Conservation (phyloP, 2,329 filamentous ascomycete species). For the Pseudocercospora fuligena region DNA sequence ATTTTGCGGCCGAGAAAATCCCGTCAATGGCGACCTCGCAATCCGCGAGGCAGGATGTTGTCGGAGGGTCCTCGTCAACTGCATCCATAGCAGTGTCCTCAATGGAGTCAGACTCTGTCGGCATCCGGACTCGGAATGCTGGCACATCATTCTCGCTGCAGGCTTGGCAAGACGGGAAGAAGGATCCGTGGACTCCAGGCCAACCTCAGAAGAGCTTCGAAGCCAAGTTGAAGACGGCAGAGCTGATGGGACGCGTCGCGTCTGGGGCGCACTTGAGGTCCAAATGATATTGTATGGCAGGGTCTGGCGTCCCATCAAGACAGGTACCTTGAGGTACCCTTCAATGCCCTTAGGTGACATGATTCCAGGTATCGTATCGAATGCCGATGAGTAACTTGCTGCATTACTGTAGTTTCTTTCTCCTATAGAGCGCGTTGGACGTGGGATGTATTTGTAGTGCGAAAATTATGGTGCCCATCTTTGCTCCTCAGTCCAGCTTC, state of each 20-base stretch:
- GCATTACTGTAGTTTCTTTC: background rate
- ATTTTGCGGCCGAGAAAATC: no score
- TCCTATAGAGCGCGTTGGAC: background rate
- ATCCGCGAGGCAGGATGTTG: no score
- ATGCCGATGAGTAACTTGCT: no score
- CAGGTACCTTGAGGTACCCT: background rate
- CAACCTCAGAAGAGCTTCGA: background rate
- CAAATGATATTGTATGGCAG: background rate
- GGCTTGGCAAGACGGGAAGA: background rate
- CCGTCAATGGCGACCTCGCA: no score
- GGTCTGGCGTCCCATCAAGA: background rate
- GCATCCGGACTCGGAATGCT: no score
- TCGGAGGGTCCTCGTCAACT: no score
- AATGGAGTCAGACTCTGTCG: no score
- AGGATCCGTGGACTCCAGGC: conserved; percentile 2
- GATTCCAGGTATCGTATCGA: no score
- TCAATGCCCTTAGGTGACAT: no score
- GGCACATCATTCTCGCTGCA: background rate
- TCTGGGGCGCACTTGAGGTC: background rate
- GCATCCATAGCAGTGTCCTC: no score
- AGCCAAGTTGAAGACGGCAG: background rate
- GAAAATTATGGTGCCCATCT: background rate
- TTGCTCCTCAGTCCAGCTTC: no score
- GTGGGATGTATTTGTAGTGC: background rate
- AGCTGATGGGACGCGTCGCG: background rate